A percentile compares a stretch with the other conserved stretches of the same genome.
Evolutionary conservation across 1,284 basidiomycete genomes (phyloP).

Genomic region (Neonothopanus nambi): DNA sequence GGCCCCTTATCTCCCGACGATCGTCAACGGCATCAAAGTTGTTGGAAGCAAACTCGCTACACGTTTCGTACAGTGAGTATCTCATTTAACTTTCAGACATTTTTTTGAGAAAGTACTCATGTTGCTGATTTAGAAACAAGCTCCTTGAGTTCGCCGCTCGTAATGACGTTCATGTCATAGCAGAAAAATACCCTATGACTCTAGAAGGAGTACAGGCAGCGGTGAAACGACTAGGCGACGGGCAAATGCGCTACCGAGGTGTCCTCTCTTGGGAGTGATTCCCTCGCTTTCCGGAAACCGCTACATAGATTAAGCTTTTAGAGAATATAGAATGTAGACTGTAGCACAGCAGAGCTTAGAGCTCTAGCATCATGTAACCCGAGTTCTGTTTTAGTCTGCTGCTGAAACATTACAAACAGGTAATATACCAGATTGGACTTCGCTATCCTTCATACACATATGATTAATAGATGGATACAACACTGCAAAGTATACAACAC

Average conservation of each 20-base stretch:
- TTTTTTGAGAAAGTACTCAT: neutral
- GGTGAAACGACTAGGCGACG: slow-evolving; percentile 20
- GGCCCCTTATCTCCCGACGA: slow-evolving; percentile 6
- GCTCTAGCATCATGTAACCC: too few species aligned
- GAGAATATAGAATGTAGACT: too few species aligned
- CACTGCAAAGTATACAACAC: too few species aligned
- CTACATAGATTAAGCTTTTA: too few species aligned
- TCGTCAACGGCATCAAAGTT: slow-evolving; percentile 11
- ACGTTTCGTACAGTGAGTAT: slow-evolving; percentile 14
- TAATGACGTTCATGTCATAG: slow-evolving; percentile 21
- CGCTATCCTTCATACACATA: too few species aligned
- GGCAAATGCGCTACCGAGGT: slow-evolving; percentile 25
- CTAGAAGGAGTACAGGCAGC: slow-evolving; percentile 22
- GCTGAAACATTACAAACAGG: too few species aligned
- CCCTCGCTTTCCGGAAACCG: neutral
- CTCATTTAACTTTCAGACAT: neutral
- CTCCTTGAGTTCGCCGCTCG: slow-evolving; percentile 24
- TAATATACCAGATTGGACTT: too few species aligned
- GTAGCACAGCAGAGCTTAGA: too few species aligned
- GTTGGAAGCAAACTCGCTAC: slow-evolving; percentile 17
- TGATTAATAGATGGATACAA: too few species aligned
- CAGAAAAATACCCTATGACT: slow-evolving; percentile 25
- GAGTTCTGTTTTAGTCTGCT: too few species aligned
- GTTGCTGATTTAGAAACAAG: slow-evolving; percentile 16
- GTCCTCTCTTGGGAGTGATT: slow-evolving; percentile 18